A percentile compares a stretch with the other conserved stretches of the same genome.
phyloP scores from a whole-genome alignment of 352 stramenopile genomes.

The Pythium rishiriense region DNA sequence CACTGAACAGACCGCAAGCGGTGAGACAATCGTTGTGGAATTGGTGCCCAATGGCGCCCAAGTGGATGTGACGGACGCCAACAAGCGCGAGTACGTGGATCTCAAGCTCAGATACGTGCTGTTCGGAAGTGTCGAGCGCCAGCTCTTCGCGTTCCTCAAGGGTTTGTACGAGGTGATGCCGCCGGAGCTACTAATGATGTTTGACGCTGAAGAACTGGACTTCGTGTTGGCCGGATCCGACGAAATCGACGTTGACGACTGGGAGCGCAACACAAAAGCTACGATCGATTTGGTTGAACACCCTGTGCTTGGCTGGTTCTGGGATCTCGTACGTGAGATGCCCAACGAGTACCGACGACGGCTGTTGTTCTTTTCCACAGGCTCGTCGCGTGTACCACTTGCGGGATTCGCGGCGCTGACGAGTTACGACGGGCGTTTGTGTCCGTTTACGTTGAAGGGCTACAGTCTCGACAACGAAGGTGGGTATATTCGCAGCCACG shows the following conservation, averaged over 20 bases:
- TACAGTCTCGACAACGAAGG: not conserved
- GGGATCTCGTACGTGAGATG: conserved; percentile 52
- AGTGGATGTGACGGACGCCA: conserved; percentile 91
- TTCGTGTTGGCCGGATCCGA: conserved; percentile 89
- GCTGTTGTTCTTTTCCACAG: conserved; percentile 39
- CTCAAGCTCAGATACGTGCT: conserved; percentile 88
- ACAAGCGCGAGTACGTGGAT: conserved; percentile 93
- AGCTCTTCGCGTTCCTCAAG: conserved; percentile 68
- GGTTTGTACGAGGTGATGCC: conserved; percentile 93
- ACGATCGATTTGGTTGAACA: conserved; percentile 41
- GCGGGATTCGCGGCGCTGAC: conserved; percentile 30
- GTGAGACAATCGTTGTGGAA: conserved; percentile 36
- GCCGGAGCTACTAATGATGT: conserved; percentile 86
- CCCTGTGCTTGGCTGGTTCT: conserved; percentile 13
- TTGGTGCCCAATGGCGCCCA: conserved; percentile 48
- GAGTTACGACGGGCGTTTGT: conserved; percentile 27
- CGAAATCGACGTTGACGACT: conserved; percentile 89
- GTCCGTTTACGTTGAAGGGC: conserved; percentile 48
- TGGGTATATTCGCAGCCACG: conserved; percentile 65
- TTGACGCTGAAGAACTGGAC: conserved; percentile 94
- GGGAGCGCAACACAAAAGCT: conserved; percentile 38
- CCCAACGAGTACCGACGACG: conserved; percentile 20
- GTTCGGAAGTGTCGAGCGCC: conserved; percentile 71
- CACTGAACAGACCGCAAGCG: conserved; percentile 28
- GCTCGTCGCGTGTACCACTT: conserved; percentile 32